Evolutionary conservation across 768 basidiomycete species (phyloP), one percentile per base, ranked within the genome.

Genomic region (Rhodotorula diobovata): DNA sequence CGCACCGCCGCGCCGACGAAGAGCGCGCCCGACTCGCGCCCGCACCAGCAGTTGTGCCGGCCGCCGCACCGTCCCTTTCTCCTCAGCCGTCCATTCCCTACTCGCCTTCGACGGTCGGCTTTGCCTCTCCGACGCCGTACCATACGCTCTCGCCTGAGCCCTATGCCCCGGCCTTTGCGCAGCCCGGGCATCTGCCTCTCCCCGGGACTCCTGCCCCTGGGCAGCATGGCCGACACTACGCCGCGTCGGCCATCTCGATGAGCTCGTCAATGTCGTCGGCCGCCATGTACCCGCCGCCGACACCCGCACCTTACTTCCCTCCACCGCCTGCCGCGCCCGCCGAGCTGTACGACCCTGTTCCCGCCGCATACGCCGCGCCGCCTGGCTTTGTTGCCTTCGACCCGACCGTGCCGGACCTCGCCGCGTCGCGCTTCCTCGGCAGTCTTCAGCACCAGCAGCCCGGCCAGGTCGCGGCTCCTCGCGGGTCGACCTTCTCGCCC

Each of bases 401-500:
- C 61, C 66, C 75, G 1, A 4, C 48, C 39, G 73, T 66, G 8
- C 68, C 72, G 6, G 60, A 66, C 16, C 28, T 76, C 14, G 68
- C 73, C 8, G 67, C 67, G 10, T 74, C 72, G 18, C 63, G 58
- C 25, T 77, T 75, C 62, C 23, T 74, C 25, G 63, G 41, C 23
- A 25, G 37, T 2, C 56, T 72, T 23, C 55, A 51, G 25, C 2
- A 23, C 25, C 56, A 57, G 4, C 73, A 74, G 67, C 67, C 72
- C 4, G 25, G 43, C 1, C 51, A 60, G 8, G 34, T 61, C 0
- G 39, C 37, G 1, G 25, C 43, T 1, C 15, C 25, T 0, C 23
- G 43, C 6, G 9, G 25, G 25, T 61, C 28, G 37, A 51, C 43
- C 2, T 41, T 63, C 45, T 46, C 12, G 16, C 48, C 61, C 37